Evolutionary conservation across 1,284 basidiomycete genomes (phyloP), one percentile per base, ranked within the genome.

Genomic region (Pholiota adiposa): DNA sequence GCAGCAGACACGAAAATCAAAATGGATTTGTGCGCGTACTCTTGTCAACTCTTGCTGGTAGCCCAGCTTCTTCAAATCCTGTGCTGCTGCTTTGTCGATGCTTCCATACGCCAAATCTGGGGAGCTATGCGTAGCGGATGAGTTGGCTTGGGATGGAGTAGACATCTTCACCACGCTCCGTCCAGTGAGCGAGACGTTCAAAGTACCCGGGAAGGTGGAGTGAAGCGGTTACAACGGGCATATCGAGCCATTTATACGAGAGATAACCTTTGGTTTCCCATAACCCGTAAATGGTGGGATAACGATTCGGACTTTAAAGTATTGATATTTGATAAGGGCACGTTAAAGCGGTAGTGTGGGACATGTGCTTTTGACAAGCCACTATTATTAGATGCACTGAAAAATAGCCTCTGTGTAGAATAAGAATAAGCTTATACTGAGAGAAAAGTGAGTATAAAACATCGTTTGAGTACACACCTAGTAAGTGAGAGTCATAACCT

Each of bases 41-140:
- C 83, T 73, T 0, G 75, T 75, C 66, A 84, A 72, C 62, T 83
- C 81, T 60, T 84, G 80, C 54, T 73, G 72, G 67, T 84, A 84
- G 2, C 82, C 83, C 36, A 84, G 70, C 55, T 77, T 74, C 64
- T 82, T 70, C 19, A 83, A 67, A 23, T 74, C 76, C 58, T 75
- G 65, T 4, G 61, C 61, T 19, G 64, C 71, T n/a, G 54, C 56
- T 23, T 62, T 52, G 29, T 60, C 52, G 4, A 23, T 23, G 36
- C 54, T 34, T 44, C 40, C 38, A 38, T 36, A 52, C 16, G 16
- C 51, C 16, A 46, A 19, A 34, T 18, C 29, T 18, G 18, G 25
- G 18, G n/a, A 19, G 19, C 25, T 38, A 31, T 48, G 40, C 5
- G 12, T 16, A 7, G 40, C 21, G 4, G 56, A 51, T 4, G 29